A percentile compares a stretch with the other conserved stretches of the same genome.
Conservation (phyloP, 1,284 basidiomycete genomes). For the Lignosus rhinocerotis region DNA sequence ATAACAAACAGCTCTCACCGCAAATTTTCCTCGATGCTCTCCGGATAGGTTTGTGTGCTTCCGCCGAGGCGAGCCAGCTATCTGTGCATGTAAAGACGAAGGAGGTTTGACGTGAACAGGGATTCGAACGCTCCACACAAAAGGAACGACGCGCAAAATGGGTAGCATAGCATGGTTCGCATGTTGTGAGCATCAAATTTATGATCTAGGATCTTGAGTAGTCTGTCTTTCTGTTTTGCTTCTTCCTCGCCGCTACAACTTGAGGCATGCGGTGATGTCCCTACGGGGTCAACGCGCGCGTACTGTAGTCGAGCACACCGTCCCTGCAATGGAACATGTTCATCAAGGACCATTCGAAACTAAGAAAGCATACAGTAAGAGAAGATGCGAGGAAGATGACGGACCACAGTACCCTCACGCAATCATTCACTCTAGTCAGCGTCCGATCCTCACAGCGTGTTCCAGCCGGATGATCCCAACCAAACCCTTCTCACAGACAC, state of each 20-base stretch:
- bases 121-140: neutral
- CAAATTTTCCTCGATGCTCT: neutral
- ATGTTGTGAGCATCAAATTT: too few relatives aligned
- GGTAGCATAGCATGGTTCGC: neutral
- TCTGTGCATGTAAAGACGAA: neutral
- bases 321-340: slow-evolving; percentile 14
- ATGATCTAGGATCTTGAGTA: neutral
- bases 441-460: neutral
- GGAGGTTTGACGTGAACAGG: neutral
- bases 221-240: neutral
- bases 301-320: slow-evolving; percentile 16
- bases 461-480: neutral
- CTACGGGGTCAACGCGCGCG: slow-evolving; percentile 4
- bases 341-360: slow-evolving; percentile 1
- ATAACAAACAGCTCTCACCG: neutral
- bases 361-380: neutral
- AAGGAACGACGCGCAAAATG: neutral
- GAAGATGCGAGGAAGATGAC: neutral
- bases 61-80: neutral
- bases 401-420: neutral
- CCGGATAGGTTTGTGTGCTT: neutral
- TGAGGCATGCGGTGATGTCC: neutral
- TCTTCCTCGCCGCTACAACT: neutral
- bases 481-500: neutral
- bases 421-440: neutral